Conservation (phyloP, 352 stramenopile species). For the Phytophthora pini region DNA sequence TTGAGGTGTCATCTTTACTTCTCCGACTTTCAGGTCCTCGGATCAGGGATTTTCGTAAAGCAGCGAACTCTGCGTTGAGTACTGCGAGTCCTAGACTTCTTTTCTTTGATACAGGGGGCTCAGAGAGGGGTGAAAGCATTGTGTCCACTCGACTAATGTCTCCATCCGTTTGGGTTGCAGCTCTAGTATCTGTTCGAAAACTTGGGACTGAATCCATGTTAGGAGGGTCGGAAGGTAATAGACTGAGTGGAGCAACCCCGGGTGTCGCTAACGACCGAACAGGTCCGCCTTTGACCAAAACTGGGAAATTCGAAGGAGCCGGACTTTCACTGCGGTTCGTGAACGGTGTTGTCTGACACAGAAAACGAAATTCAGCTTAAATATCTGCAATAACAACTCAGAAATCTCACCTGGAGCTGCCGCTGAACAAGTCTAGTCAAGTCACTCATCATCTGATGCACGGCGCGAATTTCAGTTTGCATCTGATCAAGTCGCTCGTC, state of each 20-base stretch:
- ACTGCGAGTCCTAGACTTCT: conserved; percentile 35
- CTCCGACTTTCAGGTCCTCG: conserved; percentile 16
- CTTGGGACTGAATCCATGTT: conserved; percentile 4
- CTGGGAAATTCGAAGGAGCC: conserved; percentile 18
- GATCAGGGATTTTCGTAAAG: conserved; percentile 22
- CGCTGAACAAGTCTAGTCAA: conserved; percentile 25
- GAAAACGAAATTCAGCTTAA: neutral
- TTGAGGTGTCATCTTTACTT: conserved; percentile 22
- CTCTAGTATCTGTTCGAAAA: conserved; percentile 23
- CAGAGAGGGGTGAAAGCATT: conserved; percentile 1
- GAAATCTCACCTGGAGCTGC: conserved; percentile 20
- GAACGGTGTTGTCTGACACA: neutral
- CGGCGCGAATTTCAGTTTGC: conserved; percentile 30
- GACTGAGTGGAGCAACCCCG: conserved; percentile 13
- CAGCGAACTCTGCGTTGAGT: conserved; percentile 28
- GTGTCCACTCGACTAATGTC: conserved; percentile 18
- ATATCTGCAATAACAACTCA: neutral
- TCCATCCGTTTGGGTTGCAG: conserved; percentile 13
- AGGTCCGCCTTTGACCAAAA: conserved; percentile 5
- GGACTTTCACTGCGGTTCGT: conserved; percentile 4
- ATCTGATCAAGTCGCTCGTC: conserved; percentile 30
- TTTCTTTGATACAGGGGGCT: conserved; percentile 22
- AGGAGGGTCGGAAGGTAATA: conserved; percentile 22
- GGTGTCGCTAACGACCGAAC: conserved; percentile 5
- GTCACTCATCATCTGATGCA: conserved; percentile 30